Base-by-base conservation (phyloP, 1,284 basidiomycete genomes). In the Mycosarcoma mackinlayi region DNA sequence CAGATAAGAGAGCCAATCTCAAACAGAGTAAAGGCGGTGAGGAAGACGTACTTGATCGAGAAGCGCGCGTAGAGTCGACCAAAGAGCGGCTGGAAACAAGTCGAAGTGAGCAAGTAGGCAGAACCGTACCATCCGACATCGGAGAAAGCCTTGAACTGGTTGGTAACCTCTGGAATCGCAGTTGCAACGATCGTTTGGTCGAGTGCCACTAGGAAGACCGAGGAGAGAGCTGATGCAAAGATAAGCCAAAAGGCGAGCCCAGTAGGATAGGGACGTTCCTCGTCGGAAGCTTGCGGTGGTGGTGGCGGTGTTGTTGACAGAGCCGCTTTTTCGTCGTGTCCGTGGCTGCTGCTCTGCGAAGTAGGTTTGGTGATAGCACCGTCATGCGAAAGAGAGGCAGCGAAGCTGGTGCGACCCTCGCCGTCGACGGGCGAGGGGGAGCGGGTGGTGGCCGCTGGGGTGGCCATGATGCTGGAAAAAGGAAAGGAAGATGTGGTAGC, bases 131-230 rank as follows among this genome's bases (percentile, higher is more conserved):
- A 78, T n/a, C 75, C 72, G 28, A 77, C 73, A 37, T 66, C 59
- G 31, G 37, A 39, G 50, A 75, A 67, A 5, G 62, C 44, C 33
- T 75, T 51, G 47, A 77, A 75, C n/a, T 77, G 23, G 45, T 76
- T 69, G 14, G 64, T 63, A 13, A 79, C 59, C 16, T 47, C 49
- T 16, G 77, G 77, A 11, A 79, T 56, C 0, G 77, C 77, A n/a
- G 77, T 76, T 14, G 64, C 57, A 10, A 76, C 72, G 37, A 77
- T 77, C 14, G 76, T 76, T 38, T 77, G 76, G 38, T 72, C 68
- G 14, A 72, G 45, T 4, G 63, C 47, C 1, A 61, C 37, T 1
- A 71, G 38, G 6, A 71, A 45, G 10, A 71, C 38, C 0, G 51
- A 24, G 3, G 50, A n/a, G 16, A 35, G 6, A 18, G 56, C 33